Evolutionary conservation across 805 yeast genomes (phyloP), one percentile per base, ranked within the genome.

Genomic region (Yarrowia sp.): DNA sequence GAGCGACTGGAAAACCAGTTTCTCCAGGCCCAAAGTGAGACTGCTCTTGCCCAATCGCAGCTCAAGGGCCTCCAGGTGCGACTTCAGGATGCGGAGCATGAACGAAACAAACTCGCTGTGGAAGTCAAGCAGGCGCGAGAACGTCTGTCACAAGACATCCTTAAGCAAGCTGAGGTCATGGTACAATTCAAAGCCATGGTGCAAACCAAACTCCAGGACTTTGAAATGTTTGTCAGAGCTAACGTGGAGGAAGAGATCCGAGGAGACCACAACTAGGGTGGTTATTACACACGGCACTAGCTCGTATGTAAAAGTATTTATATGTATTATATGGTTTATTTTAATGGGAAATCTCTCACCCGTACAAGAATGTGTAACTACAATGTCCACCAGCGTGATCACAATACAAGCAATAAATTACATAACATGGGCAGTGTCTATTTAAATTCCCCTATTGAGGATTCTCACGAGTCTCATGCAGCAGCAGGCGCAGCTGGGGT

Each of bases 1-100:
- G 61, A 54, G 16, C 44, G 61, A 17, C 35, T 54, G 35, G 61
- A 54, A 14, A 54, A 54, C 21, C 61, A 54, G 46, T 54, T 54
- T 17, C 46, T 54, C 19, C 61, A 54, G 46, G 46, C 61, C 17
- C 61, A 54, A 17, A 36, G 46, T 12, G 61, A 54, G 26, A 54
- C 61, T 11, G 61, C 61, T 9, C 61, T 21, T 26, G 61, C 61
- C 12, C 61, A 54, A 16, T 36, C 46, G 8, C 61, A 36, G n/a
- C 46, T 24, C 17, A 54, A 54, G 46, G 61, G 61, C n/a, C 61
- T 54, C 7, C 61, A 38, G 35, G 46, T 54, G 12, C 44, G 61
- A 19, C 46, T 54, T 10, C 61, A 54, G 30, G 61, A 54, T 12
- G 61, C 46, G 3, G 61, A 54, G 19, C 61, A 54, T 12, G 61